A percentile compares a stretch with the other conserved stretches of the same genome.
phyloP scores from a whole-genome alignment of 192 early-diverging fungal species.

The Backusella parvicylindrica region DNA sequence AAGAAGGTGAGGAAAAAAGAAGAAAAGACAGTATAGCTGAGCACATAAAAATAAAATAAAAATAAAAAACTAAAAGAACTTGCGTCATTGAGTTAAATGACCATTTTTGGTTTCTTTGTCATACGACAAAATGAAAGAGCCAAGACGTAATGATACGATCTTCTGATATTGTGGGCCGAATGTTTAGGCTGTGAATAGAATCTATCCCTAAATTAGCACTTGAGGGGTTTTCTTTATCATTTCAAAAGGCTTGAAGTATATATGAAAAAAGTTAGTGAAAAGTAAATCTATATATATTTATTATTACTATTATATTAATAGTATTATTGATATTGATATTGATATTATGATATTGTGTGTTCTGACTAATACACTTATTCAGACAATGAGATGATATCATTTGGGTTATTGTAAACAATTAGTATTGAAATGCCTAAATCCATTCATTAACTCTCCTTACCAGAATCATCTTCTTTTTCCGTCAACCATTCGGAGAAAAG shows the following conservation, averaged over 20 bases:
- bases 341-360: not conserved
- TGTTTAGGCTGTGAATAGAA: not conserved
- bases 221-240: not conserved
- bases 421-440: not conserved
- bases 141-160: not conserved
- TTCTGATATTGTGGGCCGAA: not conserved
- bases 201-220: not conserved
- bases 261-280: not conserved
- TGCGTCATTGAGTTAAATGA: not conserved
- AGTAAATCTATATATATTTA: not conserved
- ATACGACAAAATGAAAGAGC: not conserved
- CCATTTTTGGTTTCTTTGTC: not conserved
- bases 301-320: not conserved
- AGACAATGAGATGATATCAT: not conserved
- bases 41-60: not conserved
- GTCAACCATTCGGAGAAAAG: conserved; percentile 77
- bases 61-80: not conserved
- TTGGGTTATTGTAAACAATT: not conserved
- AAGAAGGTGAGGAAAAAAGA: not conserved
- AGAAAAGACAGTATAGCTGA: not conserved
- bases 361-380: not conserved
- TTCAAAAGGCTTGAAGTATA: not conserved
- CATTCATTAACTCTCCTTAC: not conserved
- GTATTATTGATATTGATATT: not conserved
- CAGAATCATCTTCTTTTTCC: not conserved